A percentile compares a stretch with the other conserved stretches of the same genome.
phyloP scores from a whole-genome alignment of 140 eudicot species.

The Flaveria floridana region DNA sequence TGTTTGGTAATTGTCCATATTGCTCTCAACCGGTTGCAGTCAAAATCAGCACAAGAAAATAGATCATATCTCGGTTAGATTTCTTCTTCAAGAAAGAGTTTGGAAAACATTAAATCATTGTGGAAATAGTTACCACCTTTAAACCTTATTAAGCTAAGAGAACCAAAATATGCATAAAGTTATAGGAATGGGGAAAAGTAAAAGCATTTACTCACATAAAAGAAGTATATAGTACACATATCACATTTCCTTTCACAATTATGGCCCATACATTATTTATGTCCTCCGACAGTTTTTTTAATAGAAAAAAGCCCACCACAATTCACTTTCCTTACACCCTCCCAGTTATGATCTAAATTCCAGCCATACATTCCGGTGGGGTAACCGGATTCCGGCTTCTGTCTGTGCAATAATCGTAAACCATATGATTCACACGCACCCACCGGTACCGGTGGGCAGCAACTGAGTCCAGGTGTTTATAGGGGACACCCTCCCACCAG shows the following conservation, averaged over 20 bases:
- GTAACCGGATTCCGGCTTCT: slow-evolving; percentile 43
- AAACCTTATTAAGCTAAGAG: slow-evolving; percentile 22
- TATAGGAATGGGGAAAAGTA: slow-evolving; percentile 41
- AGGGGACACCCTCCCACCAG: slow-evolving; percentile 64
- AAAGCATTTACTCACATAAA: slow-evolving; percentile 35
- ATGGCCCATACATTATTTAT: slow-evolving; percentile 36
- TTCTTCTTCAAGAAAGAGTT: slow-evolving; percentile 3
- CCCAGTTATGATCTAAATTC: slow-evolving; percentile 27
- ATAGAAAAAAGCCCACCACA: slow-evolving; percentile 2
- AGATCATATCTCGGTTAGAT: slow-evolving; percentile 13
- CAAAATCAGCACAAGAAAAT: slow-evolving; percentile 52
- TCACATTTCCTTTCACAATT: slow-evolving; percentile 34
- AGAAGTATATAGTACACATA: slow-evolving; percentile 32
- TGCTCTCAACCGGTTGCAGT: slow-evolving; percentile 83
- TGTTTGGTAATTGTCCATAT: slow-evolving; percentile 83
- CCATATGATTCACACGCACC: slow-evolving; percentile 62
- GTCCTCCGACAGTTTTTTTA: slow-evolving; percentile 20
- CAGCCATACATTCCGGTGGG: slow-evolving; percentile 58
- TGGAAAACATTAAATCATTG: not conserved
- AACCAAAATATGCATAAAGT: slow-evolving; percentile 33
- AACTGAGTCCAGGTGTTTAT: slow-evolving; percentile 46
- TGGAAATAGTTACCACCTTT: not conserved
- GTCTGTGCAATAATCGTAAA: slow-evolving; percentile 62
- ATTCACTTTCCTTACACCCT: slow-evolving; percentile 20
- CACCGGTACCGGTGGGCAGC: slow-evolving; percentile 43